phyloP scores from a whole-genome alignment of 805 yeast species.

The Candida multigemmis region DNA sequence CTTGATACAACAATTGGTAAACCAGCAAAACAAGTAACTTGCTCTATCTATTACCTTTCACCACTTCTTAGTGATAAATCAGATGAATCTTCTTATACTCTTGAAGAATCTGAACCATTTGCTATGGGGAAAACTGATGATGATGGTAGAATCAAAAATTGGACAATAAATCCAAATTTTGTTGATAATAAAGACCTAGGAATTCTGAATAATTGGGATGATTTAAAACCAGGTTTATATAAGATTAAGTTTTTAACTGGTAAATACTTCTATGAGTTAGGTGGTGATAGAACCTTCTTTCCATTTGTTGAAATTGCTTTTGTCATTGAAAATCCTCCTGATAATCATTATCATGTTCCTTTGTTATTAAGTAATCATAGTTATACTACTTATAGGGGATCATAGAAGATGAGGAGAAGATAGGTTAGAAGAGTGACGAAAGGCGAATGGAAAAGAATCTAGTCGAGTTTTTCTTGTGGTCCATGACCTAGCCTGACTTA shows the following conservation, averaged over 20 bases:
- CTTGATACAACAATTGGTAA: slow-evolving; percentile 76
- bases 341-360: slow-evolving; percentile 85
- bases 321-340: slow-evolving; percentile 56
- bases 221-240: slow-evolving; percentile 54
- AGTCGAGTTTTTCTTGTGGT: no score
- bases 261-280: slow-evolving; percentile 40
- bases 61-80: slow-evolving; percentile 11
- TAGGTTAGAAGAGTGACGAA: not conserved
- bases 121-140: slow-evolving; percentile 63
- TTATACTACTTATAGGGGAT: slow-evolving; percentile 87
- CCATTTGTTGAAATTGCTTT: slow-evolving; percentile 82
- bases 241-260: slow-evolving; percentile 72
- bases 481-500: no score
- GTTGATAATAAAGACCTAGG: slow-evolving; percentile 16
- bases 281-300: slow-evolving; percentile 52
- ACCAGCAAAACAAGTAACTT: slow-evolving; percentile 73
- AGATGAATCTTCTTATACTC: slow-evolving; percentile 18
- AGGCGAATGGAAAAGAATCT: no score
- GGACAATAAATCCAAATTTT: slow-evolving; percentile 44
- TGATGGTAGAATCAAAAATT: slow-evolving; percentile 72
- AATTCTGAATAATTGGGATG: slow-evolving; percentile 29
- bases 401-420: slow-evolving; percentile 18
- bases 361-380: slow-evolving; percentile 76
- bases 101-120: slow-evolving; percentile 31
- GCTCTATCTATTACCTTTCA: slow-evolving; percentile 43